Evolutionary conservation across 148 eudicot species (phyloP).

Genomic region (Camellia lanceoleosa): DNA sequence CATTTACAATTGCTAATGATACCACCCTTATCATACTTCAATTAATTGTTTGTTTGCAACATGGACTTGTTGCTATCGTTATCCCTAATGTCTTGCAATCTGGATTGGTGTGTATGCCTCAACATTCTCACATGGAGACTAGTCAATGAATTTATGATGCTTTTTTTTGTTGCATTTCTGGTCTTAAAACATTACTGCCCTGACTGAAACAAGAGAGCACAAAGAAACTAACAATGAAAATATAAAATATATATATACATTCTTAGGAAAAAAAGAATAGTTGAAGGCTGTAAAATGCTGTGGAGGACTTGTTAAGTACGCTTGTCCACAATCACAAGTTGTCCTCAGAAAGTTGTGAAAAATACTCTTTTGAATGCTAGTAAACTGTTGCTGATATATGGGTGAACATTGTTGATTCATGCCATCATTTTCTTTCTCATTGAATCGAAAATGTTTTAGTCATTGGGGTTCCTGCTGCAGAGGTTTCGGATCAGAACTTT

Average conservation of each 20-base stretch:
- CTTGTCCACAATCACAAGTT: background rate
- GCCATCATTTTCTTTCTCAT: background rate
- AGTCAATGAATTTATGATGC: background rate
- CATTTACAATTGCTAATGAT: background rate
- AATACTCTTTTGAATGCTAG: background rate
- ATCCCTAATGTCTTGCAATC: background rate
- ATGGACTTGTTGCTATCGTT: background rate
- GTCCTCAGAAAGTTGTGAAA: background rate
- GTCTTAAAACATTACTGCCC: background rate
- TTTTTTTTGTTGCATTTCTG: background rate
- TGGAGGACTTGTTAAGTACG: background rate
- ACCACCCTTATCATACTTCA: background rate
- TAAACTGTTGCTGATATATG: background rate
- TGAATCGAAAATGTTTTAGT: background rate
- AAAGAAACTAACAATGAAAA: conserved; percentile 2
- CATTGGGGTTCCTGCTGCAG: conserved; percentile 17
- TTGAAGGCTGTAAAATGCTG: background rate
- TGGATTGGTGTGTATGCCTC: background rate
- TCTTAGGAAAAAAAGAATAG: background rate
- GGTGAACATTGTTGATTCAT: background rate
- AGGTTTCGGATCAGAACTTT: conserved; percentile 38
- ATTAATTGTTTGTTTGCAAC: background rate
- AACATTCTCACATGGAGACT: background rate
- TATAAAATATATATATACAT: background rate
- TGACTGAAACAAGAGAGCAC: background rate